These are phyloP conservation scores for Hortiboletus campestris DNA, from an alignment of 768 basidiomycete species.

Conservation along the genomic window DNA sequence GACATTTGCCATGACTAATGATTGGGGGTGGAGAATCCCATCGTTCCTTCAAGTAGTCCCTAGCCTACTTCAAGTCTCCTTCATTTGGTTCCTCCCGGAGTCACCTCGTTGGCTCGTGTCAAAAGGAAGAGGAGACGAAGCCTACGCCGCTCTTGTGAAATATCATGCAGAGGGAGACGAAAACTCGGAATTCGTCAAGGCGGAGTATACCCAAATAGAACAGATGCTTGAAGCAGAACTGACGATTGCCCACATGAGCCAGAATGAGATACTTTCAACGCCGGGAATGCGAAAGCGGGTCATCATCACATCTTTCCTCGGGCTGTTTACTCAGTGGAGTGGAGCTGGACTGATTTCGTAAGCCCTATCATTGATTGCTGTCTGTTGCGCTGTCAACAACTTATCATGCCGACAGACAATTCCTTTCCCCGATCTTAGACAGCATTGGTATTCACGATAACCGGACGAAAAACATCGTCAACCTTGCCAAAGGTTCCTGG, in stretches of 20 bases:
- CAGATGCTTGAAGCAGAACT: conserved; percentile 42
- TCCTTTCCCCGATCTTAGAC: conserved; percentile 10
- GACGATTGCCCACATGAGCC: not conserved
- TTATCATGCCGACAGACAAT: not conserved
- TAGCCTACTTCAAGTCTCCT: conserved; percentile 49
- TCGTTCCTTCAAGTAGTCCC: conserved; percentile 55
- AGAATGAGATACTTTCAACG: conserved; percentile 1
- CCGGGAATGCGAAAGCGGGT: conserved; percentile 18
- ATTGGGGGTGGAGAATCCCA: conserved; percentile 70
- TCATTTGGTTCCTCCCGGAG: conserved; percentile 61
- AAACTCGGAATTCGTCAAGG: conserved; percentile 50
- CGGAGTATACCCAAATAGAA: conserved; percentile 56
- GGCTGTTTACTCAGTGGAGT: conserved; percentile 14
- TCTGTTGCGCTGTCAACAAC: not conserved
- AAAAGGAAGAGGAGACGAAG: conserved; percentile 52
- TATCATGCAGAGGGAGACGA: conserved; percentile 61
- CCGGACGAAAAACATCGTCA: conserved; percentile 13
- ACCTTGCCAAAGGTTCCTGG: not conserved
- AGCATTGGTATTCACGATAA: conserved; percentile 12
- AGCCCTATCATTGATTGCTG: not conserved
- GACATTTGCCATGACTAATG: conserved; percentile 55
- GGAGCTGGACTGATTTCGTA: conserved; percentile 5
- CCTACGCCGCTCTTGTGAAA: conserved; percentile 45
- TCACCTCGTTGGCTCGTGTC: conserved; percentile 65
- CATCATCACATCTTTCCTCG: conserved; percentile 12